These are phyloP conservation scores for Spergularia bocconei DNA, from an alignment of 148 eudicot genomes.

Conservation along the genomic window DNA sequence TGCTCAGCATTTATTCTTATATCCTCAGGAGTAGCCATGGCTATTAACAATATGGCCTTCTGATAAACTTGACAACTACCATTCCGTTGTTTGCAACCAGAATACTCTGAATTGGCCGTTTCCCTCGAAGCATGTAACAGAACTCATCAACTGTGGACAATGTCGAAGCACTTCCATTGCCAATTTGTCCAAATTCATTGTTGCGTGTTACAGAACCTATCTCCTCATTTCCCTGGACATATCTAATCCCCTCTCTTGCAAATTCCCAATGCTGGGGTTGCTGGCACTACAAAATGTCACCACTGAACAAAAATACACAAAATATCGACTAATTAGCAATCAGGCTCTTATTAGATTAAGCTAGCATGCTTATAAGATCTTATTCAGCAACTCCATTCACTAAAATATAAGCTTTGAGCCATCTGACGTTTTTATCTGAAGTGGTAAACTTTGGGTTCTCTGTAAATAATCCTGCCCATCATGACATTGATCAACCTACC, in stretches of 20 bases:
- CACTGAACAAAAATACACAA: conserved; percentile 5
- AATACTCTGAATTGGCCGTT: conserved; percentile 82
- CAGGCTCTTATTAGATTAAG: neutral
- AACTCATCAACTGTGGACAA: conserved; percentile 63
- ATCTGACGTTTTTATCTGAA: conserved; percentile 70
- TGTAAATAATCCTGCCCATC: conserved; percentile 84
- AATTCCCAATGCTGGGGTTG: conserved; percentile 10
- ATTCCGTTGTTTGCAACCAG: conserved; percentile 97
- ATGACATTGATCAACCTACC: conserved; percentile 64
- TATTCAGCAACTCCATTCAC: neutral
- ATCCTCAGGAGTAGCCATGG: conserved; percentile 99
- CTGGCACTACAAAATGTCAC: conserved; percentile 19
- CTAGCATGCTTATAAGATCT: neutral
- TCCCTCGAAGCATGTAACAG: conserved; percentile 82
- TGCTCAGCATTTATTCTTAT: conserved; percentile 99
- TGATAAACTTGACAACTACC: conserved; percentile 97
- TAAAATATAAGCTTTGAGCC: conserved; percentile 31
- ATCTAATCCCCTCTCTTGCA: conserved; percentile 11
- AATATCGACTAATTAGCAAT: neutral
- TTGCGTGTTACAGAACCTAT: conserved; percentile 35
- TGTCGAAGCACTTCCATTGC: conserved; percentile 41
- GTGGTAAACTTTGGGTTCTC: conserved; percentile 80
- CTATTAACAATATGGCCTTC: conserved; percentile 95
- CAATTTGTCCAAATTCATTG: conserved; percentile 48
- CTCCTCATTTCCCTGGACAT: conserved; percentile 19